A percentile compares a stretch with the other conserved stretches of the same genome.
phyloP scores from a whole-genome alignment of 225 moss, liverwort and hornwort species.

The Neckera pumila region DNA sequence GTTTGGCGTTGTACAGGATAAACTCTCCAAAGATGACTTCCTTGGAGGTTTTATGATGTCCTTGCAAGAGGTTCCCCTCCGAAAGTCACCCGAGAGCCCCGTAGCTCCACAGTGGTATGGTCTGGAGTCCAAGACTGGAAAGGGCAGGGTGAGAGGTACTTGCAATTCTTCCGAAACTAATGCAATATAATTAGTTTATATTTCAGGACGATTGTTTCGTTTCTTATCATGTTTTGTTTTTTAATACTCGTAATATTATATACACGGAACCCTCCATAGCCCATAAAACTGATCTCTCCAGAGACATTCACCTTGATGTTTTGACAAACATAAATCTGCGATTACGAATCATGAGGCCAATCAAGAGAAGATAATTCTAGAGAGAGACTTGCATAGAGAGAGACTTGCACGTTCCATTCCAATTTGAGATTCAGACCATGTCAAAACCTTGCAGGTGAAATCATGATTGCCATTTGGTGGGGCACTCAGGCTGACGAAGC shows the following conservation, averaged over 20 bases:
- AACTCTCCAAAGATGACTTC: conserved; percentile 63
- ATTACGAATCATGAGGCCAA: background rate
- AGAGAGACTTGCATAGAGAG: background rate
- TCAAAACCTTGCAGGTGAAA: conserved; percentile 37
- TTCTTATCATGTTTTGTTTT: background rate
- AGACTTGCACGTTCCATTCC: background rate
- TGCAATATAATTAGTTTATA: background rate
- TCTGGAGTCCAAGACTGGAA: conserved; percentile 56
- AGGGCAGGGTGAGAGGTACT: conserved; percentile 65
- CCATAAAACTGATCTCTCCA: background rate
- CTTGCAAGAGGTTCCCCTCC: conserved; percentile 43
- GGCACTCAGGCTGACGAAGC: conserved; percentile 87
- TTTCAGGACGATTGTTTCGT: background rate
- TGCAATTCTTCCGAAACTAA: background rate
- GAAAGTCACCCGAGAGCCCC: conserved; percentile 67
- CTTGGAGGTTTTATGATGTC: conserved; percentile 63
- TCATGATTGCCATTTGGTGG: conserved; percentile 82
- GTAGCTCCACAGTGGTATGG: conserved; percentile 74
- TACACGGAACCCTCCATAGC: background rate
- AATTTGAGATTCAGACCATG: background rate
- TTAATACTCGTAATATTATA: too few relatives aligned
- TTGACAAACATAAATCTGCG: background rate
- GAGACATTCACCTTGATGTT: background rate
- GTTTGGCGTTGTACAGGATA: conserved; percentile 26
- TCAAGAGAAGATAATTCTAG: background rate